Evolutionary conservation across 129 eudicot genomes (phyloP).

Genomic region (Silybum marianum): DNA sequence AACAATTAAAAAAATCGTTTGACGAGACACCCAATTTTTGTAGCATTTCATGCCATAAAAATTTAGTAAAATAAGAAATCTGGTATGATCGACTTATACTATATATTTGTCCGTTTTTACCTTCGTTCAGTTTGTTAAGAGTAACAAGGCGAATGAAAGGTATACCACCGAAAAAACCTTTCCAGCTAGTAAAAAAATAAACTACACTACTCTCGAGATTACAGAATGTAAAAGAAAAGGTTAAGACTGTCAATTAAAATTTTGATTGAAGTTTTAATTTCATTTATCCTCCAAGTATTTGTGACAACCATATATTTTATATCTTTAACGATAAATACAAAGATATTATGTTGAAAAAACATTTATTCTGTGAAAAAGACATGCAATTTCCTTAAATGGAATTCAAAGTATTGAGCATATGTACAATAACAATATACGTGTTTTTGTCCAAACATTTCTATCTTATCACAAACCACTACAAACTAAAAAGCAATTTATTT

Average conservation of each 20-base stretch:
- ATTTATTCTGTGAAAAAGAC: constrained; percentile 12
- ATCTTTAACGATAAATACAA: not conserved
- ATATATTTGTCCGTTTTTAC: no score
- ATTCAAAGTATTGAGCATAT: not conserved
- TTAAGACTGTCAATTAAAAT: not conserved
- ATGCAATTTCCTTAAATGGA: constrained; percentile 13
- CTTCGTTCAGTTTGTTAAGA: not conserved
- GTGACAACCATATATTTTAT: not conserved
- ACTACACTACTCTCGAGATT: not conserved
- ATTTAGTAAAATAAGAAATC: no score
- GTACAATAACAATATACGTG: constrained; percentile 3
- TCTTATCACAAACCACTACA: constrained; percentile 12
- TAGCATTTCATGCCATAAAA: not conserved
- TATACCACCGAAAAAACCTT: not conserved
- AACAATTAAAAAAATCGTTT: not conserved
- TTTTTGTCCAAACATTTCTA: constrained; percentile 21
- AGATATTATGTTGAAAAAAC: not conserved
- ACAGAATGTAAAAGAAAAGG: not conserved
- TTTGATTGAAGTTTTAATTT: not conserved
- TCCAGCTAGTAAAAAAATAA: not conserved
- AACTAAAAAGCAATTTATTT: not conserved
- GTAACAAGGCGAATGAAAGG: not conserved
- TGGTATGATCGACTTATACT: no score
- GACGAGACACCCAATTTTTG: not conserved
- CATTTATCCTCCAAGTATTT: not conserved